These are phyloP conservation scores for Linum trigynum DNA, from an alignment of 345 rosid genomes.

Conservation along the genomic window DNA sequence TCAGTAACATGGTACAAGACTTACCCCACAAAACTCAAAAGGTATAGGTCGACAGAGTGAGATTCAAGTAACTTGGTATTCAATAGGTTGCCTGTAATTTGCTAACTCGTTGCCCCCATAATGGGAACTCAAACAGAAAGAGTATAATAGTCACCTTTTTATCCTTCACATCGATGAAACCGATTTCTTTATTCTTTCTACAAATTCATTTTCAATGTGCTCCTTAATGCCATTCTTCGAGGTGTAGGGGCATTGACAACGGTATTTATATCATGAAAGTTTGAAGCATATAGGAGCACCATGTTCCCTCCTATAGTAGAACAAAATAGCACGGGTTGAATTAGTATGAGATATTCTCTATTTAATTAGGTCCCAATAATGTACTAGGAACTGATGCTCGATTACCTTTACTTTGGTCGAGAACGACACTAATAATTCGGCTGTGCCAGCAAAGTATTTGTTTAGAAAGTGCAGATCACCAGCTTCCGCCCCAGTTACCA, in stretches of 20 bases:
- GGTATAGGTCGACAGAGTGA: too few relatives aligned
- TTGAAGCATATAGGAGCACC: slow-evolving; percentile 28
- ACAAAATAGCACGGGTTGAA: too few relatives aligned
- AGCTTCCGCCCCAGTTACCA: background rate
- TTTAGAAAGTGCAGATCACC: background rate
- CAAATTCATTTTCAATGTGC: slow-evolving; percentile 13
- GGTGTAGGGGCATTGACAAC: slow-evolving; percentile 25
- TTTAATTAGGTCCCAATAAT: too few relatives aligned
- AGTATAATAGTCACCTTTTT: slow-evolving; percentile 12
- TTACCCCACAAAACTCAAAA: slow-evolving; percentile 9
- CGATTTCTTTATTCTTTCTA: slow-evolving; percentile 22
- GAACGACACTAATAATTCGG: background rate
- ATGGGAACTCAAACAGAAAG: too few relatives aligned
- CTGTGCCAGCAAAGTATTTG: background rate
- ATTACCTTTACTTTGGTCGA: background rate
- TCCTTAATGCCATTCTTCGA: slow-evolving; percentile 17
- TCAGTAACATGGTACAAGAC: slow-evolving; percentile 12
- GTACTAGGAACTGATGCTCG: too few relatives aligned
- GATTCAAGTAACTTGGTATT: too few relatives aligned
- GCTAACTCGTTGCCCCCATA: too few relatives aligned
- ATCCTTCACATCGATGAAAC: slow-evolving; percentile 17
- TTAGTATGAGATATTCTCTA: background rate
- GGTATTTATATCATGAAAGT: slow-evolving; percentile 16
- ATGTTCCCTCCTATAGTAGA: slow-evolving; percentile 16
- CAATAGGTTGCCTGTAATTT: background rate